phyloP scores from a whole-genome alignment of 495 filamentous ascomycete species.

The Letharia columbiana region DNA sequence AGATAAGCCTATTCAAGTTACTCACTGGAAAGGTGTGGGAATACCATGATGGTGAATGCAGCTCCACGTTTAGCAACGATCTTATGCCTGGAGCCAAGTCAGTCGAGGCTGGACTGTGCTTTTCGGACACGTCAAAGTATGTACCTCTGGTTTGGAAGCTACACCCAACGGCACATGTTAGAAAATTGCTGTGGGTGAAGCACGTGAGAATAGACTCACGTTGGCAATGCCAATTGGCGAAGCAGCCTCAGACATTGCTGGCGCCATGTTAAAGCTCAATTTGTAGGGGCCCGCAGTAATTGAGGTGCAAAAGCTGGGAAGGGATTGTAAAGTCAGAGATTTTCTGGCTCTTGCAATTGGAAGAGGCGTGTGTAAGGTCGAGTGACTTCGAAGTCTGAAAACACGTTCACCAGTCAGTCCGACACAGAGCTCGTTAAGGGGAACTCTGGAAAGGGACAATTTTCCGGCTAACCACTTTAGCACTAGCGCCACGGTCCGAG shows the following conservation, averaged over 20 bases:
- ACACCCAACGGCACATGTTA: conserved; percentile 18
- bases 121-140: conserved; percentile 8
- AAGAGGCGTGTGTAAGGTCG: background rate
- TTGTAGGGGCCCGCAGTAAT: background rate
- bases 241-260: conserved; percentile 69
- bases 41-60: conserved; percentile 98
- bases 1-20: background rate
- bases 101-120: conserved; percentile 11
- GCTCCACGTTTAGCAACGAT: conserved; percentile 99
- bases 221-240: conserved; percentile 99
- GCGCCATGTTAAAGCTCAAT: conserved; percentile 52
- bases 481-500: conserved; percentile 4
- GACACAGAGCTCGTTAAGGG: background rate
- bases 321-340: background rate
- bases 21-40: conserved; percentile 18
- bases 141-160: conserved; percentile 84
- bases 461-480: background rate
- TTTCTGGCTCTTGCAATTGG: background rate
- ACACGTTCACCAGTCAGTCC: background rate
- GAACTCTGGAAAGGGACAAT: background rate
- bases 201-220: conserved; percentile 40
- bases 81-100: conserved; percentile 63
- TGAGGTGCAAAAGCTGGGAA: background rate
- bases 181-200: conserved; percentile 10
- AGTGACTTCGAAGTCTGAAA: background rate